A percentile compares a stretch with the other conserved stretches of the same genome.
Evolutionary conservation across 768 basidiomycete genomes (phyloP).

Genomic region (Cystofilobasidium macerans): DNA sequence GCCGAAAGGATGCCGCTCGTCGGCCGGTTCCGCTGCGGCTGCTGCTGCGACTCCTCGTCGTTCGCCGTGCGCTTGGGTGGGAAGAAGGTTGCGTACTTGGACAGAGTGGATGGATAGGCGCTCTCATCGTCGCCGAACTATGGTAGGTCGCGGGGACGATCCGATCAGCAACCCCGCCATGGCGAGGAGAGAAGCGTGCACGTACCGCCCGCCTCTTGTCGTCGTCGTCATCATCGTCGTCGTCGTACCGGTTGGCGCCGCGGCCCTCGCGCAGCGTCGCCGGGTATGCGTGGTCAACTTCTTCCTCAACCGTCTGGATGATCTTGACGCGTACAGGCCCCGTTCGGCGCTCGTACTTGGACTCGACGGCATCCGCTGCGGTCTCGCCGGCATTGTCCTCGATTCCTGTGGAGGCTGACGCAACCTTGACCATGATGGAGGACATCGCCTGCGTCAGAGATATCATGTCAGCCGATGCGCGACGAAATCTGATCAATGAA

Average conservation of each 20-base stretch:
- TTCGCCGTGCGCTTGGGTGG: not conserved
- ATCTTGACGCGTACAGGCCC: not conserved
- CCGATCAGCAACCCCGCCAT: too few species aligned
- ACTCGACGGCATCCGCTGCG: not conserved
- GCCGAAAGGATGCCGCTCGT: too few species aligned
- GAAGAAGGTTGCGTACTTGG: not conserved
- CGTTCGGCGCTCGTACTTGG: not conserved
- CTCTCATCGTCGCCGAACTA: not conserved
- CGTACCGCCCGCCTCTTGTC: not conserved
- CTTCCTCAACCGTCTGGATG: not conserved
- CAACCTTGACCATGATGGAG: constrained; percentile 4
- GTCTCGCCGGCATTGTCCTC: not conserved
- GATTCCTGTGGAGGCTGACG: not conserved
- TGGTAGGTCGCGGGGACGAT: too few species aligned
- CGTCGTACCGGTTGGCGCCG: not conserved
- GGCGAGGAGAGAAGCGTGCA: not conserved
- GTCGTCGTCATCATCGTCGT: not conserved
- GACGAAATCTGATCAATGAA: too few species aligned
- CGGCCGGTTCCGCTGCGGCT: not conserved
- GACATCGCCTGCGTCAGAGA: constrained; percentile 1
- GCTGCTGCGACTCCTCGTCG: not conserved
- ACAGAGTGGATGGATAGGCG: not conserved
- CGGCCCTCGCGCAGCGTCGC: not conserved
- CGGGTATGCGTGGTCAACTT: not conserved
- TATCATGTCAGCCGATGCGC: too few species aligned